A percentile compares a stretch with the other conserved stretches of the same genome.
Evolutionary conservation across 257 asterid species (phyloP).

Genomic region (Solanum arcanum): DNA sequence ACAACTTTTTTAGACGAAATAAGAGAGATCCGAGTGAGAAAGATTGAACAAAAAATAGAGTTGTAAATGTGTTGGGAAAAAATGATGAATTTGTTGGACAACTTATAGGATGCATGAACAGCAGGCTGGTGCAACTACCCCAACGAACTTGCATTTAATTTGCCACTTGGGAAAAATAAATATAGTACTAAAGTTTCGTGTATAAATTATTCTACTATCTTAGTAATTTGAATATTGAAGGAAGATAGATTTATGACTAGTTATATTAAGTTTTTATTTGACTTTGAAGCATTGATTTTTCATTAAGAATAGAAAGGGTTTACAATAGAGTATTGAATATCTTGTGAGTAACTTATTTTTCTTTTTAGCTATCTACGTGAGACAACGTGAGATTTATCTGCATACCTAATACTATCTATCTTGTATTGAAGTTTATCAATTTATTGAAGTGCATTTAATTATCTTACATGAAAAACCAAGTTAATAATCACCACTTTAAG

Average conservation of each 20-base stretch:
- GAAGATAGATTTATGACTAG: neutral
- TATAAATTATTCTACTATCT: neutral
- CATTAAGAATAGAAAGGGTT: neutral
- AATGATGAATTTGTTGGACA: neutral
- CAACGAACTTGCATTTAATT: slow-evolving; percentile 10
- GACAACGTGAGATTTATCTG: neutral
- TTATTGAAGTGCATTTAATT: neutral
- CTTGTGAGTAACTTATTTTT: too few relatives aligned
- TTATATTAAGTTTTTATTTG: neutral
- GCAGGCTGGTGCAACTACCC: slow-evolving; percentile 3
- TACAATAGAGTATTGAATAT: neutral
- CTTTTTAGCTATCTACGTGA: neutral
- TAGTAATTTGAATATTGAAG: neutral
- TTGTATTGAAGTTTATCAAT: neutral
- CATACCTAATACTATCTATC: neutral
- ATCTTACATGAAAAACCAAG: neutral
- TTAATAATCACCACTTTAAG: neutral
- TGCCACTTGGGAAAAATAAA: neutral
- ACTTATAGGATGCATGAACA: neutral
- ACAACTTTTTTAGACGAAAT: neutral
- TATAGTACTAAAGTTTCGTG: neutral
- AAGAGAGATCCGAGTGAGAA: neutral
- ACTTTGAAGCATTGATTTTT: neutral
- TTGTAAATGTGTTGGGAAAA: neutral
- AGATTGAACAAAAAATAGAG: neutral